These are phyloP conservation scores for Sclerotinia glacialis DNA, from an alignment of 2,329 filamentous ascomycete genomes.

Conservation along the genomic window DNA sequence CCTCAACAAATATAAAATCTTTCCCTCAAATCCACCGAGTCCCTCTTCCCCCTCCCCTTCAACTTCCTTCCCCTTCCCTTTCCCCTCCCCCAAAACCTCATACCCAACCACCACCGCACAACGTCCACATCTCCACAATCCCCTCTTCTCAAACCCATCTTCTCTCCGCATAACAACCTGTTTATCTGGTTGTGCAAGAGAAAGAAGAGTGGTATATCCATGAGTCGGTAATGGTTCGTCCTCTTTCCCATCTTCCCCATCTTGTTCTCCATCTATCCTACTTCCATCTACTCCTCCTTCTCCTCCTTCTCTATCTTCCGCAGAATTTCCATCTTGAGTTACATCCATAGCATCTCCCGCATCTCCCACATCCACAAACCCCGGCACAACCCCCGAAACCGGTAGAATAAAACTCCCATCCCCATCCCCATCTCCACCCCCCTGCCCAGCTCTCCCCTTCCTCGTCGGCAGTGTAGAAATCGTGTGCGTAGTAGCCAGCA, in stretches of 20 bases:
- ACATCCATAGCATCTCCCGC: not conserved
- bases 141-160: conserved; percentile 10
- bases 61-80: not conserved
- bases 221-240: not conserved
- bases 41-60: not conserved
- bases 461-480: not conserved
- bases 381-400: not conserved
- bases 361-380: not conserved
- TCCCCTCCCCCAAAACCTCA: not conserved
- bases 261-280: not conserved
- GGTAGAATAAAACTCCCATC: conserved; percentile 5
- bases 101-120: conserved; percentile 12
- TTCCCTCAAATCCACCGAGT: not conserved
- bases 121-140: not conserved
- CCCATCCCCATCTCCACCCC: too few species aligned
- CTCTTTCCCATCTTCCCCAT: not conserved
- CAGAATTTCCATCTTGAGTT: not conserved
- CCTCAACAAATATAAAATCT: not conserved
- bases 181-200: not conserved
- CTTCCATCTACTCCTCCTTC: not conserved
- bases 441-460: not conserved
- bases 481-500: not conserved
- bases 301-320: not conserved
- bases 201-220: not conserved
- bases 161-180: not conserved